Evolutionary conservation across 805 yeast species (phyloP).

Genomic region (Saturnispora halmiae): DNA sequence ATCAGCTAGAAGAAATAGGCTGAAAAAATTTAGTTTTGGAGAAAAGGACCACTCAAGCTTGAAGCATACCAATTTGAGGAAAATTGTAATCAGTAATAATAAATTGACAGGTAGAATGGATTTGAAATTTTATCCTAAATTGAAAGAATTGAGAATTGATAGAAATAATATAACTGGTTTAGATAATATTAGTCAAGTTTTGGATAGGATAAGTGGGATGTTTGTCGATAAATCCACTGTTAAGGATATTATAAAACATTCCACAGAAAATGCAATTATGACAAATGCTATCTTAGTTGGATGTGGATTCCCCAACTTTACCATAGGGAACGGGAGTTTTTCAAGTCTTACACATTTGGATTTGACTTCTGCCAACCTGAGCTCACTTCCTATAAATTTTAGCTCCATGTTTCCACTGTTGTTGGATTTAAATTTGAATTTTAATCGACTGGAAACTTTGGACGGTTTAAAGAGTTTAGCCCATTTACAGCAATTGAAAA

Average conservation of each 20-base stretch:
- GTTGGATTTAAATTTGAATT: conserved; percentile 40
- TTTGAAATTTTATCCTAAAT: conserved; percentile 28
- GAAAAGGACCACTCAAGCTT: conserved; percentile 26
- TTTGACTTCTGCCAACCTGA: conserved; percentile 41
- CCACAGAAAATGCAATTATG: conserved; percentile 21
- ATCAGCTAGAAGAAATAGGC: conserved; percentile 35
- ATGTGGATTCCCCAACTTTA: conserved; percentile 14
- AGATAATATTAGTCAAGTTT: conserved; percentile 25
- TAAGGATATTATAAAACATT: conserved; percentile 16
- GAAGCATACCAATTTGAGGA: conserved; percentile 12
- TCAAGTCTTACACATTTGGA: conserved; percentile 32
- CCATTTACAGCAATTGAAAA: conserved; percentile 32
- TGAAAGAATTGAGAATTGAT: conserved; percentile 39
- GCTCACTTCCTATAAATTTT: conserved; percentile 31
- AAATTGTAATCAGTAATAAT: conserved; percentile 11
- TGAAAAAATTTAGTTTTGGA: conserved; percentile 22
- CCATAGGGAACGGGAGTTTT: conserved; percentile 11
- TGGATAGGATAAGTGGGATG: conserved; percentile 38
- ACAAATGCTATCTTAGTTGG: conserved; percentile 30
- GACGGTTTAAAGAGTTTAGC: conserved; percentile 29
- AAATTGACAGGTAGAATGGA: conserved; percentile 15
- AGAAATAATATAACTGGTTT: conserved; percentile 27
- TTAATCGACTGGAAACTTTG: conserved; percentile 34
- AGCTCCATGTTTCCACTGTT: conserved; percentile 37
- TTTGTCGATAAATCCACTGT: conserved; percentile 25